Evolutionary conservation across 202 grass and related monocot species (phyloP).

Genomic region (Hordeum pubiflorum): DNA sequence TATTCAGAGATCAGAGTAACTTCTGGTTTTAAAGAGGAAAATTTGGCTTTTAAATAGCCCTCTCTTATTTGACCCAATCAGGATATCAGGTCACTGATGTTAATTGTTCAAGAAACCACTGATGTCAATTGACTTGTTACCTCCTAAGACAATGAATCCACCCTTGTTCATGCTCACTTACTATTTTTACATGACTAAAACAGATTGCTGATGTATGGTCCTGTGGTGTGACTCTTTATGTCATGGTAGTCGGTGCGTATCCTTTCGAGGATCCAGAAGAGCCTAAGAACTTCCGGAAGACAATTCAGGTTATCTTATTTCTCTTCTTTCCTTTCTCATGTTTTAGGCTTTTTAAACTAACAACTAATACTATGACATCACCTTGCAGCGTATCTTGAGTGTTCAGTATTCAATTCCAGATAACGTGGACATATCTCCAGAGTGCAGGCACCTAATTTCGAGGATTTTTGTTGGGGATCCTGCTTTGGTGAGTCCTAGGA

Average conservation of each 20-base stretch:
- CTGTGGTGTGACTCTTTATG: slow-evolving; percentile 71
- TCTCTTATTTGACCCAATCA: not conserved
- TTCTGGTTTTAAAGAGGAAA: not conserved
- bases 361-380: slow-evolving; percentile 22
- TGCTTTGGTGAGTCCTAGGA: slow-evolving; percentile 42
- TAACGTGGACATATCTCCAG: slow-evolving; percentile 61
- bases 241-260: slow-evolving; percentile 77
- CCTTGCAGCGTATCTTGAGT: slow-evolving; percentile 59
- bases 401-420: slow-evolving; percentile 79
- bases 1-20: not conserved
- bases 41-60: not conserved
- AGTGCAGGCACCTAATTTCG: slow-evolving; percentile 60
- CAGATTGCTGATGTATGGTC: slow-evolving; percentile 88
- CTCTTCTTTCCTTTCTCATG: not conserved
- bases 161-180: not conserved
- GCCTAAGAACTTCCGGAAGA: slow-evolving; percentile 71
- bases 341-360: not conserved
- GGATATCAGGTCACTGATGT: not conserved
- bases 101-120: not conserved
- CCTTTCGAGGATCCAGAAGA: slow-evolving; percentile 77
- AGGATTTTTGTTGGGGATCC: slow-evolving; percentile 74
- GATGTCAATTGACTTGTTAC: not conserved
- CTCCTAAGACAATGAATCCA: not conserved
- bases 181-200: slow-evolving; percentile 25
- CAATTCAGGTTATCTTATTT: slow-evolving; percentile 51